Percentiles rank a stretch among this genome's conserved stretches.
phyloP scores from a whole-genome alignment of 2,329 filamentous ascomycete species.

The Trichoderma sp. region DNA sequence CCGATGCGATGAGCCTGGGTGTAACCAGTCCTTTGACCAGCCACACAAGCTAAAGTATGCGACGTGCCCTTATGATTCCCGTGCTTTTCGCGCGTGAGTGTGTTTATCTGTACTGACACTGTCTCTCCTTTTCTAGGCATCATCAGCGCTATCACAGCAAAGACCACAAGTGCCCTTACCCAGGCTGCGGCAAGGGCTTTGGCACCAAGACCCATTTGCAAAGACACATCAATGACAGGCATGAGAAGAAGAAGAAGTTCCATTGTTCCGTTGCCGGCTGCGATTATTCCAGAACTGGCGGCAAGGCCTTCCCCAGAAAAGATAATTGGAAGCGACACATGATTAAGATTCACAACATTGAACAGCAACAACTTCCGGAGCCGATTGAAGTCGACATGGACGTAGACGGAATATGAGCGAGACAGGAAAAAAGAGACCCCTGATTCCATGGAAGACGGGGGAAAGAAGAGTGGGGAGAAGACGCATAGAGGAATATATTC shows the following conservation, averaged over 20 bases:
- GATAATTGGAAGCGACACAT: slow-evolving; percentile 63
- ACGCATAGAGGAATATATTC: background rate
- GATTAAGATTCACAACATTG: slow-evolving; percentile 55
- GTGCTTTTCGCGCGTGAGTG: background rate
- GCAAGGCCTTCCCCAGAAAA: slow-evolving; percentile 58
- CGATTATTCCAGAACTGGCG: slow-evolving; percentile 53
- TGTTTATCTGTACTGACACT: background rate
- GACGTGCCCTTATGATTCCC: slow-evolving; percentile 21
- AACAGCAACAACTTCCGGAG: slow-evolving; percentile 39
- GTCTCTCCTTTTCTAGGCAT: slow-evolving; percentile 38
- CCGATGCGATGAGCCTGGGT: slow-evolving; percentile 38
- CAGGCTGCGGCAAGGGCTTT: slow-evolving; percentile 53
- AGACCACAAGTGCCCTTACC: slow-evolving; percentile 55
- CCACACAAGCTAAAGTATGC: slow-evolving; percentile 57
- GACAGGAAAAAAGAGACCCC: background rate
- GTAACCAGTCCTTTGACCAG: slow-evolving; percentile 50
- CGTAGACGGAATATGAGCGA: slow-evolving; percentile 26
- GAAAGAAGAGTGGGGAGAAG: background rate
- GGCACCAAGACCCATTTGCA: slow-evolving; percentile 61
- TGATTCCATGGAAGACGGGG: background rate
- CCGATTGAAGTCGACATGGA: slow-evolving; percentile 42
- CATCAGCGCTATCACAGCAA: slow-evolving; percentile 60
- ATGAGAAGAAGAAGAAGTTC: slow-evolving; percentile 57
- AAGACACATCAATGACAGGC: slow-evolving; percentile 60
- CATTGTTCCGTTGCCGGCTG: slow-evolving; percentile 55